A percentile compares a stretch with the other conserved stretches of the same genome.
Conservation (phyloP, 768 basidiomycete genomes). For the Phallus indusiatus region DNA sequence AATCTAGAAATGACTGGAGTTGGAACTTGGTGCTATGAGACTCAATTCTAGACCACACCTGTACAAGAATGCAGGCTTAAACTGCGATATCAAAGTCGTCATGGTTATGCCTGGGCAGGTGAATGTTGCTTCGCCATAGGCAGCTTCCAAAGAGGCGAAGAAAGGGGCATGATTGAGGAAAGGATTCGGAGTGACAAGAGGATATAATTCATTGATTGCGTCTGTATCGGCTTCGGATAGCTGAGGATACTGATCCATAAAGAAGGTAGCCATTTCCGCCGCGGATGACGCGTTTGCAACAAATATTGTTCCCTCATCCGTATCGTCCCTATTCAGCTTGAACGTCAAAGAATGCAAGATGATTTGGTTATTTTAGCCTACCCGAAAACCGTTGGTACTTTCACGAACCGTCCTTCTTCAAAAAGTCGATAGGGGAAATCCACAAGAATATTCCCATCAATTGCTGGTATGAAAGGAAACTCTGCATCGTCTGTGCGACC, state of each 20-base stretch:
- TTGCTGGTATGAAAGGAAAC: slow-evolving; percentile 26
- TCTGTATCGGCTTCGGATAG: slow-evolving; percentile 1
- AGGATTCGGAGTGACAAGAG: background rate
- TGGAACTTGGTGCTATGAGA: no score
- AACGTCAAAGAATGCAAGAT: background rate
- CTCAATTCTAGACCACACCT: background rate
- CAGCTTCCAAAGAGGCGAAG: slow-evolving; percentile 4
- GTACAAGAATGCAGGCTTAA: background rate
- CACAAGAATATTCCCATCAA: slow-evolving; percentile 16
- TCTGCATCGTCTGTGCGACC: slow-evolving; percentile 21
- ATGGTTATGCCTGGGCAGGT: slow-evolving; percentile 7
- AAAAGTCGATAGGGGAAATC: slow-evolving; percentile 6
- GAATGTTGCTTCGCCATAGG: slow-evolving; percentile 4
- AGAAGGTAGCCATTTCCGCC: slow-evolving; percentile 1
- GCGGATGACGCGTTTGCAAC: slow-evolving; percentile 4
- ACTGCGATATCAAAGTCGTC: background rate
- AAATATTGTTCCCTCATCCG: slow-evolving; percentile 7
- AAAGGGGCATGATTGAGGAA: slow-evolving; percentile 1
- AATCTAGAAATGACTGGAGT: background rate
- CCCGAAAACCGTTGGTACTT: slow-evolving; percentile 9
- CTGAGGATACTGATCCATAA: slow-evolving; percentile 6
- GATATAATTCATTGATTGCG: slow-evolving; percentile 5
- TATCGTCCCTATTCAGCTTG: slow-evolving; percentile 2
- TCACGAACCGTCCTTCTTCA: slow-evolving; percentile 7
- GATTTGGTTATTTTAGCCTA: background rate